phyloP scores from a whole-genome alignment of 768 basidiomycete genomes.

The Psilocybe subaeruginosa region DNA sequence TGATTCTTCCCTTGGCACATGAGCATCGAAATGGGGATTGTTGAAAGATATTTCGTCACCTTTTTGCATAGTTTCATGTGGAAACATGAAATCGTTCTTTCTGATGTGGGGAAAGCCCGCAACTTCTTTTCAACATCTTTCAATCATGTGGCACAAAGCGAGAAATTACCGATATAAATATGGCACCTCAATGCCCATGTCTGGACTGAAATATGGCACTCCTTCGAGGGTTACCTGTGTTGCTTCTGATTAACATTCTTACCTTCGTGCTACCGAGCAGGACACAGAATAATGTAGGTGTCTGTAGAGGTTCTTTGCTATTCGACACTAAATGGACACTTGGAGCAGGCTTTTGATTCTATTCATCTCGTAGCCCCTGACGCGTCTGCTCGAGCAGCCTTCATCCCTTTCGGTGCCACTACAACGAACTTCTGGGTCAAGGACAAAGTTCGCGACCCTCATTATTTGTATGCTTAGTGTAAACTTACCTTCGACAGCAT shows the following conservation, averaged over 20 bases:
- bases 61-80: slow-evolving; percentile 3
- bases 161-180: background rate
- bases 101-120: background rate
- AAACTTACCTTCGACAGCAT: slow-evolving; percentile 18
- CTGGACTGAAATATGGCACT: slow-evolving; percentile 3
- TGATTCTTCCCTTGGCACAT: slow-evolving; percentile 7
- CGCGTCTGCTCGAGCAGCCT: slow-evolving; percentile 42
- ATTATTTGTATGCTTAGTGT: no score
- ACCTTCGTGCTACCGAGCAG: slow-evolving; percentile 3
- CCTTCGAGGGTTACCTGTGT: background rate
- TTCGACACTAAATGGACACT: background rate
- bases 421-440: slow-evolving; percentile 49
- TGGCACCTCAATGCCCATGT: background rate
- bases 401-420: slow-evolving; percentile 48
- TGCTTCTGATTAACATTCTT: background rate
- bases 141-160: slow-evolving; percentile 9
- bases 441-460: slow-evolving; percentile 35
- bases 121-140: background rate
- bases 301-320: no score
- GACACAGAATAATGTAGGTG: slow-evolving; percentile 12
- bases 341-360: slow-evolving; percentile 29
- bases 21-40: slow-evolving; percentile 17
- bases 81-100: background rate
- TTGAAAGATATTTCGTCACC: slow-evolving; percentile 3
- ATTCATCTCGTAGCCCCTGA: slow-evolving; percentile 39